Evolutionary conservation across 108 stramenopile genomes (phyloP), one percentile per base, ranked within the genome.

Genomic region (Nannochloropsis gaditana): DNA sequence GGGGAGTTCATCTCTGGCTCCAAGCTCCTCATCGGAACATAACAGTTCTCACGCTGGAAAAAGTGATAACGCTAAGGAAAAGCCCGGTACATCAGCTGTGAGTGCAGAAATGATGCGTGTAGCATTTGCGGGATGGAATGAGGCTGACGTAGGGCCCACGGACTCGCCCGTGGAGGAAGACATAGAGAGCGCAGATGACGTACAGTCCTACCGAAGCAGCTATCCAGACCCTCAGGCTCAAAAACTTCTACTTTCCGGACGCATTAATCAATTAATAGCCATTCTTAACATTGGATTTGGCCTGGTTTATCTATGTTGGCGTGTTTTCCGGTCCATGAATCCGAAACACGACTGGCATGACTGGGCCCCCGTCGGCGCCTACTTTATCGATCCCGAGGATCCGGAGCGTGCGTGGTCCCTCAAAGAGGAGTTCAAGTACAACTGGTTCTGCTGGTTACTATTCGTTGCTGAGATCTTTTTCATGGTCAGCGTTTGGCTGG

Each of bases 271-370:
- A 6, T 15, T 73, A n/a, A n/a, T 73, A n/a, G 59, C n/a, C n/a
- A n/a, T 73, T 15, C 4, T 73, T 15, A 73, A 73, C n/a, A n/a
- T 73, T n/a, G 4, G 59, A 15, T 73, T 73, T 73, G 59, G 59
- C 15, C n/a, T 73, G 59, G 59, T 73, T 15, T 73, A 73, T 73
- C n/a, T 73, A 73, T 73, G 59, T 73, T 73, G 59, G 59, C 59
- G 59, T 73, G 59, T 73, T 15, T 73, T 73, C n/a, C 3, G 59
- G 59, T n/a, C 19, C n/a, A 73, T 73, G 59, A 73, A 73, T 73
- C 59, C 59, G 4, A 73, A 15, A n/a, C 59, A n/a, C n/a, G 59
- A 73, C n/a, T 73, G 59, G 59, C 59, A 73, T 8, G 59, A 73
- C 59, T 73, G 59, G 59, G 59, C 59, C 19, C 59, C 59, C 5